phyloP scores from a whole-genome alignment of 495 filamentous ascomycete genomes.

The Penicillium coffeae region DNA sequence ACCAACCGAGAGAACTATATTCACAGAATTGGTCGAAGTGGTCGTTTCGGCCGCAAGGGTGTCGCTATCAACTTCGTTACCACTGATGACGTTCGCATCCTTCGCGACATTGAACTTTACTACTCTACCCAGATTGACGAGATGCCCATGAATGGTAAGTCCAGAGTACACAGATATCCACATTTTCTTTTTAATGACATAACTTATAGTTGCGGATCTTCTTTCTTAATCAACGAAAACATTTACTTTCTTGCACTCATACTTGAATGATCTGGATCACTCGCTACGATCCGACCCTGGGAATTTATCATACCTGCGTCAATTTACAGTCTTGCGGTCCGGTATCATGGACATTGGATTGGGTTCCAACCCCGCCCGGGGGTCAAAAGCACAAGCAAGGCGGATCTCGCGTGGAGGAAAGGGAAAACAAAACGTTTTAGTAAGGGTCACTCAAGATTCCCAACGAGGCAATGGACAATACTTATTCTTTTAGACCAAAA shows the following conservation, averaged over 20 bases:
- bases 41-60: conserved; percentile 96
- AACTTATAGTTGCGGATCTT: conserved; percentile 39
- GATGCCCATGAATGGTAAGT: conserved; percentile 92
- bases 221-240: conserved; percentile 31
- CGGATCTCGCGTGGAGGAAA: conserved; percentile 36
- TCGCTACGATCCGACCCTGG: conserved; percentile 1
- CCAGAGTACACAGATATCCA: neutral
- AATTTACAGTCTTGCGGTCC: neutral
- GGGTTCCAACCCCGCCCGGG: too few relatives aligned
- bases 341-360: too few relatives aligned
- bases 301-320: neutral
- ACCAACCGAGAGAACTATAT: conserved; percentile 99
- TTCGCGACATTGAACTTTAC: conserved; percentile 95
- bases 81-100: conserved; percentile 92
- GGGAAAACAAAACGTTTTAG: conserved; percentile 25
- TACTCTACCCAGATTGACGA: conserved; percentile 99
- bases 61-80: conserved; percentile 99
- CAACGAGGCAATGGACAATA: too few relatives aligned
- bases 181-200: conserved; percentile 7
- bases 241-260: conserved; percentile 1
- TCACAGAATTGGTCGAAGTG: conserved; percentile 93
- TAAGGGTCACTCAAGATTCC: conserved; percentile 14
- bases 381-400: too few relatives aligned
- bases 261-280: conserved; percentile 9
- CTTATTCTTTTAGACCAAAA: conserved; percentile 12